These are phyloP conservation scores for Eucalyptus tenuipes DNA, from an alignment of 345 rosid genomes.

Conservation along the genomic window DNA sequence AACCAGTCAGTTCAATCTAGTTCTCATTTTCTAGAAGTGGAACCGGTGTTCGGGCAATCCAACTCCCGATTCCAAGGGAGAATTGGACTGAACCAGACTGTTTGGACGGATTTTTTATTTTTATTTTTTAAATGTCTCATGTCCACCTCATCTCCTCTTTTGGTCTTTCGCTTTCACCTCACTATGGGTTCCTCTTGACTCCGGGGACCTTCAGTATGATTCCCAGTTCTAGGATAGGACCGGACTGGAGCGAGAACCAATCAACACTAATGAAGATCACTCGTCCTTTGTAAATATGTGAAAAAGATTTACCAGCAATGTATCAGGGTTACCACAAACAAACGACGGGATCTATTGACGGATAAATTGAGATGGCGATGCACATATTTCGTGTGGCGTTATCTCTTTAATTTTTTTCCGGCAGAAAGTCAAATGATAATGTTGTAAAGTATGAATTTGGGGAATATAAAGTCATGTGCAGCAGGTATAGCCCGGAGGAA, in stretches of 20 bases:
- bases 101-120: no score
- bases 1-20: rapidly evolving
- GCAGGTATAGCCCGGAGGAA: background rate
- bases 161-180: no score
- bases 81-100: rapidly evolving
- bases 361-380: background rate
- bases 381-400: background rate
- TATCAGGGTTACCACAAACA: background rate
- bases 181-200: no score
- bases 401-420: background rate
- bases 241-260: rapidly evolving
- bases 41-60: rapidly evolving
- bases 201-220: rapidly evolving
- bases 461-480: background rate
- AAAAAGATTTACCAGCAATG: background rate
- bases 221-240: rapidly evolving
- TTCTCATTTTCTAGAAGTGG: no score
- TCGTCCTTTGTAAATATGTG: background rate
- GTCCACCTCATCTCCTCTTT: no score
- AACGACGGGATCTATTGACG: background rate
- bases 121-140: no score
- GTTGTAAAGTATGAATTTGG: background rate
- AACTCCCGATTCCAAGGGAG: no score
- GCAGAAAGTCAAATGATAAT: background rate
- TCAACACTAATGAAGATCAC: no score